Percentiles rank a stretch among this genome's conserved stretches.
Evolutionary conservation across 2,329 filamentous ascomycete species (phyloP).

Genomic region (Annulohypoxylon truncatum): DNA sequence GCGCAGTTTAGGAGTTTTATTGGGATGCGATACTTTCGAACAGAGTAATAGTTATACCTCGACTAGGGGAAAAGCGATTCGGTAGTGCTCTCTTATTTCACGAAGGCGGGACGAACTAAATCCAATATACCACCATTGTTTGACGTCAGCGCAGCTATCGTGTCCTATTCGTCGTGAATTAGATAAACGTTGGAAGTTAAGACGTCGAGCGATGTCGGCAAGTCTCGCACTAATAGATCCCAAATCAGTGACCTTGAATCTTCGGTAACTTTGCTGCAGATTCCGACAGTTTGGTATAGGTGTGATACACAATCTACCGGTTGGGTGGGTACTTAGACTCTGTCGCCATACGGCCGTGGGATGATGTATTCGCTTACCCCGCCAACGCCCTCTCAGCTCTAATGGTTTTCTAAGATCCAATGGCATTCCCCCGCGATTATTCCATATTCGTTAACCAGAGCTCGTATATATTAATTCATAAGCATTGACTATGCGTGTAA

Average conservation of each 20-base stretch:
- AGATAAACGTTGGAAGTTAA: background rate
- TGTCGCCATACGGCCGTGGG: slow-evolving; percentile 32
- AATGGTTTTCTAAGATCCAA: background rate
- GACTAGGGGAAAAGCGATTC: slow-evolving; percentile 11
- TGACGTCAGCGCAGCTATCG: background rate
- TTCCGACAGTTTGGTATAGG: slow-evolving; percentile 1
- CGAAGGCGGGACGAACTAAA: slow-evolving; percentile 31
- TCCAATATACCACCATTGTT: slow-evolving; percentile 34
- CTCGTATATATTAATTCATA: background rate
- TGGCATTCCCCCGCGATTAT: slow-evolving; percentile 15
- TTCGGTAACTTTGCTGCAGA: slow-evolving; percentile 1
- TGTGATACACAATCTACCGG: slow-evolving; percentile 9
- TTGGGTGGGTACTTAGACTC: slow-evolving; percentile 10
- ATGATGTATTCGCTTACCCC: slow-evolving; percentile 37
- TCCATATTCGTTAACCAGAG: background rate
- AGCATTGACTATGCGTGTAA: too few relatives aligned
- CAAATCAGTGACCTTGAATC: background rate
- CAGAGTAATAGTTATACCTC: slow-evolving; percentile 19
- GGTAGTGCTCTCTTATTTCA: slow-evolving; percentile 15
- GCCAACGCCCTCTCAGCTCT: slow-evolving; percentile 13
- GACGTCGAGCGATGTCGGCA: slow-evolving; percentile 25
- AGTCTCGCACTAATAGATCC: slow-evolving; percentile 13
- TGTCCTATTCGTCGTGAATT: background rate
- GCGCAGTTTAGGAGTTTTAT: slow-evolving; percentile 24
- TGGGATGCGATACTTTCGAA: slow-evolving; percentile 16